Base-by-base conservation (phyloP, 2,329 filamentous ascomycete species). In the Chaetomium strumarium region DNA sequence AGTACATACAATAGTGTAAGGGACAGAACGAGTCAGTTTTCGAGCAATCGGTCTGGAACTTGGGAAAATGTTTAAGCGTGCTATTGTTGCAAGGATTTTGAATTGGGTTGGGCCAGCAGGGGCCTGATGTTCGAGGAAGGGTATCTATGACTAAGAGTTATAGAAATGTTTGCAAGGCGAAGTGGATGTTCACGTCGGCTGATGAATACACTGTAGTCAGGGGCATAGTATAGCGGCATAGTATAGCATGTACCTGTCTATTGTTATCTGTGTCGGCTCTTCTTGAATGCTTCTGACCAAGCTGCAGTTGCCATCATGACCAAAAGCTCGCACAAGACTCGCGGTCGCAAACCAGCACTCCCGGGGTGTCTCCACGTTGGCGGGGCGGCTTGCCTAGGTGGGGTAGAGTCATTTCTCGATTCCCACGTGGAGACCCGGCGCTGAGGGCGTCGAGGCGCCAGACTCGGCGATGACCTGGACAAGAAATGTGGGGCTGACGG, bases 371-470 rank as follows among this genome's bases (percentile, higher is more conserved):
- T 43, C 39, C 33, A 39, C 24, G n/a, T n/a, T 19, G 38, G 31
- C 44, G 38, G 50, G 43, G 20, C 31, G 31, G 37, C 11, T 39
- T 36, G 33, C 19, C 20, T 20, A n/a, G 14, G 16, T 31, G 50
- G 43, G 44, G 50, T 39, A 45, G 37, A 34, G 11, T 8, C n/a
- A 16, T 33, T 17, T 45, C n/a, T n/a, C n/a, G 40, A 44, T 40
- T 47, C 13, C 51, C 51, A 53, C 51, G 51, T 53, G 51, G 51
- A 39, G 41, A 53, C 46, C 51, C 30, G 40, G 39, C 24, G 16
- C 14, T 8, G 34, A 8, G 34, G 14, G 13, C 14, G 8, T 29
- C 49, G 24, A 39, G 44, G 45, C 50, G 31, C n/a, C 44, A 11
- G 19, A 42, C 33, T n/a, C 20, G 20, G 30, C 36, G 14, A 31